Evolutionary conservation across 805 yeast genomes (phyloP).

Genomic region (Metschnikowia similis): DNA sequence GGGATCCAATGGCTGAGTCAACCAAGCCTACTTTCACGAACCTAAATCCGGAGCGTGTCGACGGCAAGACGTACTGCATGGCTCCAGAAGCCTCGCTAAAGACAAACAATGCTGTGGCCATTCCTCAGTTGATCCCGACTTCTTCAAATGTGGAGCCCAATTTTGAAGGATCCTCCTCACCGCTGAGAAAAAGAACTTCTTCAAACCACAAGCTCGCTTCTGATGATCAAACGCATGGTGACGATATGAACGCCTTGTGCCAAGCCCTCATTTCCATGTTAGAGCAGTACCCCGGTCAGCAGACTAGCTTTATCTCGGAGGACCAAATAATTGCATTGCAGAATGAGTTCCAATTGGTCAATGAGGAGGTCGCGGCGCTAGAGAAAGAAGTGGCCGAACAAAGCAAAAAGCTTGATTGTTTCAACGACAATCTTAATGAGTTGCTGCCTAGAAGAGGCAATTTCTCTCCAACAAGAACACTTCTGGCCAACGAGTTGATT

Average conservation of each 20-base stretch:
- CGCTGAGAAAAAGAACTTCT: constrained; percentile 10
- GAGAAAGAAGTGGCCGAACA: constrained; percentile 44
- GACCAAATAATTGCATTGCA: constrained; percentile 13
- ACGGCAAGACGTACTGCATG: constrained; percentile 40
- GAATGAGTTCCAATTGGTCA: constrained; percentile 33
- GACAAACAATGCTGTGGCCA: constrained; percentile 25
- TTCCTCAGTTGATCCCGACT: constrained; percentile 20
- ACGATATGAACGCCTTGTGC: constrained; percentile 43
- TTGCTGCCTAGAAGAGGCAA: constrained; percentile 18
- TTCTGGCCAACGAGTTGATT: constrained; percentile 38
- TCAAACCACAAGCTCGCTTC: constrained; percentile 4
- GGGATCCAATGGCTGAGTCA: not conserved
- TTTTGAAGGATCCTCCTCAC: constrained; percentile 13
- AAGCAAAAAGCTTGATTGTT: constrained; percentile 33
- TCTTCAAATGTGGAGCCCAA: not conserved
- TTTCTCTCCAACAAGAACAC: constrained; percentile 8
- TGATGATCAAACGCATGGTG: constrained; percentile 18
- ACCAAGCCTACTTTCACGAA: constrained; percentile 6
- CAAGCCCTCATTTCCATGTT: constrained; percentile 5
- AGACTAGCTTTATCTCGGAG: not conserved
- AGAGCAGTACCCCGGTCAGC: constrained; percentile 9
- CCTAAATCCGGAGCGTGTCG: constrained; percentile 36
- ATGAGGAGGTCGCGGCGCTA: constrained; percentile 38
- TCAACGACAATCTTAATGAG: constrained; percentile 22
- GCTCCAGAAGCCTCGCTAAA: constrained; percentile 30